Evolutionary conservation across 78 protist species (phyloP), one percentile per base, ranked within the genome.

Genomic region (Tieghemostelium lacteum): DNA sequence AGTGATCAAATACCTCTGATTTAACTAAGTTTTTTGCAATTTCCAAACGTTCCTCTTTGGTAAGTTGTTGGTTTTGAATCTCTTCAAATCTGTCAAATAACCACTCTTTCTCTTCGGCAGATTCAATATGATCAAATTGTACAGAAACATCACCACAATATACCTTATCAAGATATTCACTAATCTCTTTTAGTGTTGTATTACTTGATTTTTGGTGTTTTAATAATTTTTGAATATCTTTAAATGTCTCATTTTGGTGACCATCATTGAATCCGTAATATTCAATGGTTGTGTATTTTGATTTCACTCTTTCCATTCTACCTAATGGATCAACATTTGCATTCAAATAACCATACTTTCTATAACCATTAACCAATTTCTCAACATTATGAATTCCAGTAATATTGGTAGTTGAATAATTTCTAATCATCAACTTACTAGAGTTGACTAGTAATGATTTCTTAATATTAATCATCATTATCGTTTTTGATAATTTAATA

Each of bases 1-100:
- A 96, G 29, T 85, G 63, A 28, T 96, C 98, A 75, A 96, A 94
- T 6, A 39, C 88, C 62, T 96, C 96, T 19, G 88, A 78, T 26
- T 93, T 73, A 26, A 75, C 28, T 26, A 88, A 40, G n/a, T 60
- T 28, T 12, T 70, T 67, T 26, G 64, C 24, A 28, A 86, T 64
- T 19, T 50, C n/a, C 29, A 58, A 17, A 34, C 58, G 65, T 52
- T 71, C 58, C 1, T 37, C 65, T 20, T 39, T 36, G 8, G 73
- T 20, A 4, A 40, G 67, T 10, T 17, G 22, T 52, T 26, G 22
- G 29, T 58, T 12, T 78, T 80, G 94, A 17, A 73, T 50, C 7
- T 24, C 29, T 45, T 91, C 94, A 49, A 76, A 67, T 14, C 19
- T 64, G 19, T 91, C 62, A 62, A 66, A 75, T 0, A 91, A 33